Percentiles rank a stretch among this genome's conserved stretches.
Evolutionary conservation across 78 protist genomes (phyloP).

Genomic region (Pigoraptor vietnamica): DNA sequence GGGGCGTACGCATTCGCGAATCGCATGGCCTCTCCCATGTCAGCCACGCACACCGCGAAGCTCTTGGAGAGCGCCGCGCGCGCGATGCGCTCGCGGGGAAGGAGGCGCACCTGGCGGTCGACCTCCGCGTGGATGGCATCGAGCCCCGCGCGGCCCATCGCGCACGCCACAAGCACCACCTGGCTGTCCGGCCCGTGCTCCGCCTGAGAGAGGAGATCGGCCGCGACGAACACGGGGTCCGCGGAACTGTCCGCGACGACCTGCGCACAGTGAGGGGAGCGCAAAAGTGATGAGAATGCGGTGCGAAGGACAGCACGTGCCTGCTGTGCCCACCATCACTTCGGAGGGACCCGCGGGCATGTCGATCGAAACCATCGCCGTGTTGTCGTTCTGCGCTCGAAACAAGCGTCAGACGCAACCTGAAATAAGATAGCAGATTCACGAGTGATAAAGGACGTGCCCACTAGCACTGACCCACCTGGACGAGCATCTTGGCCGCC

Average conservation of each 20-base stretch:
- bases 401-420: neutral
- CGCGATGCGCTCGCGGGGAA: constrained; percentile 41
- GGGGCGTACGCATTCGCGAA: constrained; percentile 54
- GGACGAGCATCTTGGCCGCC: constrained; percentile 73
- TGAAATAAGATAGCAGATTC: neutral
- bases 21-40: constrained; percentile 19
- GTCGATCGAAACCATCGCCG: constrained; percentile 56
- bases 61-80: constrained; percentile 19
- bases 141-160: neutral
- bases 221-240: constrained; percentile 53
- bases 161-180: constrained; percentile 27
- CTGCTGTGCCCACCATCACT: neutral
- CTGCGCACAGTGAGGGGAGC: neutral
- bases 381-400: constrained; percentile 17
- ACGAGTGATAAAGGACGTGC: neutral
- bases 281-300: too few relatives aligned
- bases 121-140: neutral
- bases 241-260: constrained; percentile 64
- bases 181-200: constrained; percentile 65
- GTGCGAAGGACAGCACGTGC: too few relatives aligned
- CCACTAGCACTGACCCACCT: neutral
- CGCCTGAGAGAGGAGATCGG: constrained; percentile 70
- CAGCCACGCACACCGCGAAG: neutral
- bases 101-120: neutral
- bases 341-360: constrained; percentile 84